Evolutionary conservation across 2,329 filamentous ascomycete species (phyloP).

Genomic region (Zopfia rhizophila): DNA sequence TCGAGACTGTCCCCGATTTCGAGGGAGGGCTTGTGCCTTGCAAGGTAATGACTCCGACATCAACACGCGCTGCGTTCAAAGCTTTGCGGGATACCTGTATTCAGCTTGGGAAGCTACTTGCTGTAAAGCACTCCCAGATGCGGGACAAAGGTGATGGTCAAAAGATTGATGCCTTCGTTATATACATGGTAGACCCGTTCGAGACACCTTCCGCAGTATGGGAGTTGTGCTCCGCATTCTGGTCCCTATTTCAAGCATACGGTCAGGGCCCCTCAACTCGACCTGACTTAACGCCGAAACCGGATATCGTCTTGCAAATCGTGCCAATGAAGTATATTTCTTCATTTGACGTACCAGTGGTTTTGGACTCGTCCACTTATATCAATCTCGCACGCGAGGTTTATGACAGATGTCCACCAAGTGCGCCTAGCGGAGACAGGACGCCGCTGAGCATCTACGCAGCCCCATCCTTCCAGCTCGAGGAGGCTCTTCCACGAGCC

Average conservation of each 20-base stretch:
- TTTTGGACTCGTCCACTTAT: slow-evolving; percentile 70
- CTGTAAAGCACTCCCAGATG: slow-evolving; percentile 45
- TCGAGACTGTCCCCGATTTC: slow-evolving; percentile 51
- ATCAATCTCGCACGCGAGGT: slow-evolving; percentile 75
- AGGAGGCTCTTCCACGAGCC: slow-evolving; percentile 73
- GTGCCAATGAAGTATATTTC: slow-evolving; percentile 75
- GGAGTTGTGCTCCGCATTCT: slow-evolving; percentile 79
- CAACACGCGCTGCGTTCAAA: slow-evolving; percentile 39
- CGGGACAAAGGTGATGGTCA: slow-evolving; percentile 50
- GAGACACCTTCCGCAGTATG: slow-evolving; percentile 67
- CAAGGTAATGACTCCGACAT: slow-evolving; percentile 25
- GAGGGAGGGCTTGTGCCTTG: slow-evolving; percentile 47
- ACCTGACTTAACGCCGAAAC: slow-evolving; percentile 38
- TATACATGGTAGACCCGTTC: slow-evolving; percentile 80
- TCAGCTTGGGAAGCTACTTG: slow-evolving; percentile 53
- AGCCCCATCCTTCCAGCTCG: slow-evolving; percentile 77
- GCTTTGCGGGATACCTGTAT: slow-evolving; percentile 48
- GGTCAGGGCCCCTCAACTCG: slow-evolving; percentile 60
- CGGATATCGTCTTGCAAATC: slow-evolving; percentile 80
- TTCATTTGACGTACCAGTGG: slow-evolving; percentile 69
- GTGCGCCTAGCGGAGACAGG: slow-evolving; percentile 43
- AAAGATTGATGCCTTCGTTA: slow-evolving; percentile 69
- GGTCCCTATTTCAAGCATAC: slow-evolving; percentile 75
- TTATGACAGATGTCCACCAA: slow-evolving; percentile 76
- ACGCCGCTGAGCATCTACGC: slow-evolving; percentile 64